Conservation (phyloP, 2,329 filamentous ascomycete genomes). For the Cercospora zeae-maydis region DNA sequence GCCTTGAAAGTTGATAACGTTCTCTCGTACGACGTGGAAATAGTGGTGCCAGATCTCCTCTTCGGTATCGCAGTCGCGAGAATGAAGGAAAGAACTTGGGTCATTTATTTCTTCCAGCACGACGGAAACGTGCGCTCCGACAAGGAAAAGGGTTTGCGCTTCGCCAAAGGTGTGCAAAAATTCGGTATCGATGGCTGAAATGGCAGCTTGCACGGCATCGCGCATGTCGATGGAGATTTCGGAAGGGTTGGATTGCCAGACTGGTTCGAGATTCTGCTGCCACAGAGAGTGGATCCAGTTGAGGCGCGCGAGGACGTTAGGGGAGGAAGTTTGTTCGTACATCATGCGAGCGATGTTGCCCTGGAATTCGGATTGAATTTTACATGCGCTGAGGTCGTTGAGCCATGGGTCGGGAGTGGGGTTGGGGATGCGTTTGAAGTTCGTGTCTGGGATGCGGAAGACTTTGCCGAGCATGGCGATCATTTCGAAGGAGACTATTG, state of each 20-base stretch:
- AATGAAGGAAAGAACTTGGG: constrained; percentile 5
- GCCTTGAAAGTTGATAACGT: neutral
- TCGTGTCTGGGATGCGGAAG: constrained; percentile 12
- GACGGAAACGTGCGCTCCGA: constrained; percentile 9
- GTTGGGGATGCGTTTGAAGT: constrained; percentile 16
- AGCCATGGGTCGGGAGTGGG: constrained; percentile 13
- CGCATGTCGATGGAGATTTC: constrained; percentile 15
- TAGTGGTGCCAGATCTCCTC: constrained; percentile 11
- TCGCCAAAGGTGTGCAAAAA: constrained; percentile 7
- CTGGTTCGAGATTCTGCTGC: neutral
- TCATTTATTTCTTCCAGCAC: constrained; percentile 9
- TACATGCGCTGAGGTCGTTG: constrained; percentile 10
- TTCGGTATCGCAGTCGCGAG: constrained; percentile 10
- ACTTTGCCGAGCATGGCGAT: constrained; percentile 16
- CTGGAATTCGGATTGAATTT: constrained; percentile 11
- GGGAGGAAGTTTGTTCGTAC: neutral
- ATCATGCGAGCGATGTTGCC: constrained; percentile 3
- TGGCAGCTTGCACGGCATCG: constrained; percentile 7
- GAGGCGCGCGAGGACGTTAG: neutral
- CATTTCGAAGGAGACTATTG: constrained; percentile 12
- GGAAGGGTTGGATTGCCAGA: constrained; percentile 3
- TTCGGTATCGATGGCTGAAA: constrained; percentile 1
- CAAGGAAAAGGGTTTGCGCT: neutral
- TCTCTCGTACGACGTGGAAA: constrained; percentile 5
- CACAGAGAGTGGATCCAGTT: neutral